A percentile compares a stretch with the other conserved stretches of the same genome.
These are phyloP conservation scores for Porodaedalea pini DNA, from an alignment of 1,284 basidiomycete species.

Conservation along the genomic window DNA sequence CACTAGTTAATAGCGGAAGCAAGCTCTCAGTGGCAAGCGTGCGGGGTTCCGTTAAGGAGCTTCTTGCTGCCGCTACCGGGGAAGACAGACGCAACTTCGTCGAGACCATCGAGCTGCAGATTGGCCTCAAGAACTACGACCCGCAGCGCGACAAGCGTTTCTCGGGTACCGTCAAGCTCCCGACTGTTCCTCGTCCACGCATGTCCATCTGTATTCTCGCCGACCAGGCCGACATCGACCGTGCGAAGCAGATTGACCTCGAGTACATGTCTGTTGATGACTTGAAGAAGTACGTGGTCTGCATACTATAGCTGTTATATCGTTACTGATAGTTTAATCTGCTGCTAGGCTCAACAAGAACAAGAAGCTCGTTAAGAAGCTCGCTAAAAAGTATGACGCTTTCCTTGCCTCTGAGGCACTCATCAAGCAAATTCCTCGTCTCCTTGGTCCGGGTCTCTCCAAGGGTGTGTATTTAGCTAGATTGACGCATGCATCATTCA, in stretches of 20 bases:
- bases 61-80: slow-evolving; percentile 72
- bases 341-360: slow-evolving; percentile 89
- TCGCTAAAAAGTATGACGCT: slow-evolving; percentile 99
- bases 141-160: slow-evolving; percentile 95
- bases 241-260: slow-evolving; percentile 94
- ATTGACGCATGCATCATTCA: neutral
- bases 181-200: slow-evolving; percentile 94
- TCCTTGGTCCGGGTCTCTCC: slow-evolving; percentile 98
- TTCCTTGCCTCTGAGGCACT: slow-evolving; percentile 97
- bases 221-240: slow-evolving; percentile 98
- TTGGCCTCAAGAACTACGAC: slow-evolving; percentile 98
- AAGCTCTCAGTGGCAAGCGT: slow-evolving; percentile 98
- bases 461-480: slow-evolving; percentile 59
- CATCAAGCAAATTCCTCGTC: slow-evolving; percentile 99
- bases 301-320: no score
- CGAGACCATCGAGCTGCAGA: slow-evolving; percentile 93
- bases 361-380: slow-evolving; percentile 99
- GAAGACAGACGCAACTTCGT: slow-evolving; percentile 89
- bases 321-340: neutral
- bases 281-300: slow-evolving; percentile 82
- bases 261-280: slow-evolving; percentile 99
- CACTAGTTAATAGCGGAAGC: slow-evolving; percentile 29
- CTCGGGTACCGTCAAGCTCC: slow-evolving; percentile 97
- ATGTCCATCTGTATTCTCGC: slow-evolving; percentile 99
- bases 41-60: slow-evolving; percentile 91